Base-by-base conservation (phyloP, 73 alveolate species). In the Urostyla sp. region DNA sequence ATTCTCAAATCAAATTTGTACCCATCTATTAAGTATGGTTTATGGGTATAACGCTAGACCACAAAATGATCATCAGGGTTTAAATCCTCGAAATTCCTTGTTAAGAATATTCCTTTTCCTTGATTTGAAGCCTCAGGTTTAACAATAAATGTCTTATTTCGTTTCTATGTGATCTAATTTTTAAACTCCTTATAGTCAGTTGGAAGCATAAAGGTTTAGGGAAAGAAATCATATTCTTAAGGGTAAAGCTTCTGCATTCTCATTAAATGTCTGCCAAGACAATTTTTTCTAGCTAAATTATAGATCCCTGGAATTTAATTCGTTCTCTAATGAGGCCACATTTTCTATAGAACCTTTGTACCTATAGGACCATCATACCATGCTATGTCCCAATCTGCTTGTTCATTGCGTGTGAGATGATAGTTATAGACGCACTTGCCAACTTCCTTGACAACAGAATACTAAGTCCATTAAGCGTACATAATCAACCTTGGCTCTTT, bases 21-120 rank as follows among this genome's bases (percentile, higher is more conserved):
- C 21, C 94, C 94, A 82, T 96, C 98, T 21, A 96, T 94, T 40
- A 96, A 63, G 59, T 85, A 87, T 7, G 99, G 99, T 77, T 96
- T 91, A 44, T 89, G 76, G 35, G 95, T 31, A 76, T 96, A 96
- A 72, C 91, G 59, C 80, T 94, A 89, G 1, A 90, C 97, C 24
- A 94, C 98, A 75, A 84, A 88, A 30, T 92, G 97, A 48, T 94
- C 97, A 69, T 91, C 72, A 1, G 79, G 79, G 3, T 90, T 61
- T 0, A 92, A 38, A 44, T 86, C 88, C 50, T 92, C 94, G 30
- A 78, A 50, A 28, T 76, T 88, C 55, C 89, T 77, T 0, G 89
- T 88, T 49, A 92, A 72, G 56, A 92, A 89, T 23, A 92, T 92
- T 16, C 98, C 98, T 54, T 80, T 88, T 11, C 98, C 98, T 75